Conservation (phyloP, 2,329 filamentous ascomycete species). For the Torrubiellomyces zombiae region DNA sequence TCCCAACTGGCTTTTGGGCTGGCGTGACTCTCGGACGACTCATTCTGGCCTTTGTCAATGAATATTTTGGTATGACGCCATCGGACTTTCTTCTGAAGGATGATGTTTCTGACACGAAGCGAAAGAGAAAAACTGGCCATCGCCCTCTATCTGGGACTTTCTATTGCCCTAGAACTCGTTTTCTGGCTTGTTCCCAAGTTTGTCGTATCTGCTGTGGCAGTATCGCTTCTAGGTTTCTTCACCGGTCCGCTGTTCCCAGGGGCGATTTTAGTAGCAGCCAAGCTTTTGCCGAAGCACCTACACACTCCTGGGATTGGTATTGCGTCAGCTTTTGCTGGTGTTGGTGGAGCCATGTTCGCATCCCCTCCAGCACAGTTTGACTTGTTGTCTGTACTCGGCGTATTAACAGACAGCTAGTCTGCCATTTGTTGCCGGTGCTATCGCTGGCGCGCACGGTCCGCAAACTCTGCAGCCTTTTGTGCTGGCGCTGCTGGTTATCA, state of each 20-base stretch:
- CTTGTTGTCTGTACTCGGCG: too few species aligned
- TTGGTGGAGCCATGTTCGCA: conserved; percentile 48
- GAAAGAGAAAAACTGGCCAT: too few species aligned
- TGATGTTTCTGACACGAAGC: too few species aligned
- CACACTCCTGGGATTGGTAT: conserved; percentile 62
- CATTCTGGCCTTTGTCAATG: conserved; percentile 52
- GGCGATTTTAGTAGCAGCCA: conserved; percentile 52
- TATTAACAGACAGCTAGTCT: too few species aligned
- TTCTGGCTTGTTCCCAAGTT: conserved; percentile 44
- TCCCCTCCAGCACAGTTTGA: too few species aligned
- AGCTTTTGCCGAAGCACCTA: conserved; percentile 50
- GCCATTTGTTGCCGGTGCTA: conserved; percentile 40
- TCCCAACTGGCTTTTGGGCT: conserved; percentile 64
- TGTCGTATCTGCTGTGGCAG: conserved; percentile 37
- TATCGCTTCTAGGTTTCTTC: conserved; percentile 56
- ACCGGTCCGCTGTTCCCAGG: conserved; percentile 59
- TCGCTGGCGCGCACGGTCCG: conserved; percentile 34
- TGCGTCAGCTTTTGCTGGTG: conserved; percentile 54
- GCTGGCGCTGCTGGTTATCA: conserved; percentile 22
- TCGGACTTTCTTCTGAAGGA: too few species aligned
- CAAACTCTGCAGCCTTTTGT: conserved; percentile 33
- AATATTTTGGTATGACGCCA: conserved; percentile 44
- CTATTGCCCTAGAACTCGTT: conserved; percentile 46
- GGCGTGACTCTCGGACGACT: conserved; percentile 56
- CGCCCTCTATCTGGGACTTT: conserved; percentile 41